Base-by-base conservation (phyloP, 345 rosid genomes). In the Moricandia moricandioides region DNA sequence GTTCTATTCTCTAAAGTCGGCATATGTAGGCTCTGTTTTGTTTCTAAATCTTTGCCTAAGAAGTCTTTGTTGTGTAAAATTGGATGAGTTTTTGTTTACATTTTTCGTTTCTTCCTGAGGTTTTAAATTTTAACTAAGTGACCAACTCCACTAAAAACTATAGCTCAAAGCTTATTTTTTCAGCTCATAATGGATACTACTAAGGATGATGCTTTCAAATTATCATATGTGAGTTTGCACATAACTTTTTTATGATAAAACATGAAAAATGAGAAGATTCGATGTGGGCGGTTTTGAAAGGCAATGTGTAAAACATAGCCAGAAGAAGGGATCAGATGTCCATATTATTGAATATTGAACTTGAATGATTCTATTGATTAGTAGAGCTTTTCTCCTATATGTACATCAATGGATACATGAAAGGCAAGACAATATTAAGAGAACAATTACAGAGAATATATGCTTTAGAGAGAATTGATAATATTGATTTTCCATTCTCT, bases 241-340 rank as follows among this genome's bases (percentile, higher is more conserved):
- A 26, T 56, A 17, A 3, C 14, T 65, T 65, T 43, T 16, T 33
- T 45, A 8, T 9, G 11, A 37, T 16, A 12, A 8, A 7, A 56
- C 49, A 58, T 47, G 40, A 51, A 66, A 58, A 70, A 79, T 54
- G 67, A 35, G 96, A 87, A 79, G 96, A 89, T 79, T 87, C 91
- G 8, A 90, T 88, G 96, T 92, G 98, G 99, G 89, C 96, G 52
- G 94, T 92, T 70, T 73, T 95, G 59, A 90, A 89, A 84, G 96
- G 99, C 7, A 88, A 82, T 3, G 97, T 88, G 0, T 92, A 95
- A 80, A 90, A 95, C 88, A 74, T 92, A 78, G 24, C 24, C 24
- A 2, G 24, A 21, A 21, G 24, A 2, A 21, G 24, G 24, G 24
- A 21, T 21, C 24, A 21, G 24, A 21, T 21, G 24, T 21, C 24